Conservation (phyloP, 2,329 filamentous ascomycete species). For the Elsinoe necatrix region DNA sequence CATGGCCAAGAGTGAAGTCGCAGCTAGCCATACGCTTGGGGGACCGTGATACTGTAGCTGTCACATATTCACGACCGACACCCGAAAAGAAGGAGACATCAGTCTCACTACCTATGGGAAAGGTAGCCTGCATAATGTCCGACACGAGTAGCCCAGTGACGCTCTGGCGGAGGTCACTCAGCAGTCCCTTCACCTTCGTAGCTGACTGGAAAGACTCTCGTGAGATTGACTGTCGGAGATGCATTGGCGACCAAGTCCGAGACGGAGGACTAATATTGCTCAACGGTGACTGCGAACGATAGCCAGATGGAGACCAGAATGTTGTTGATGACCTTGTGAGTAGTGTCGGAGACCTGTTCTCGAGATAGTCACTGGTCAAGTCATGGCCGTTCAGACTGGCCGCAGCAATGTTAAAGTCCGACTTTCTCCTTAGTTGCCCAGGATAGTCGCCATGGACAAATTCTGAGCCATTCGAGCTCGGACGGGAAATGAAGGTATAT, state of each 20-base stretch:
- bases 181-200: constrained; percentile 42
- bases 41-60: neutral
- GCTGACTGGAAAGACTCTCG: constrained; percentile 13
- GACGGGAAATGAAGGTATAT: constrained; percentile 3
- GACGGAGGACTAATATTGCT: constrained; percentile 47
- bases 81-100: constrained; percentile 72
- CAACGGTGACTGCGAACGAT: constrained; percentile 55
- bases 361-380: constrained; percentile 58
- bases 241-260: constrained; percentile 16
- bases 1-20: neutral
- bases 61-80: constrained; percentile 38
- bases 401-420: constrained; percentile 41
- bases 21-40: neutral
- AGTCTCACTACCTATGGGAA: constrained; percentile 84
- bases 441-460: constrained; percentile 10
- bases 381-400: constrained; percentile 48
- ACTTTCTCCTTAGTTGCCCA: neutral
- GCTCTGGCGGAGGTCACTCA: constrained; percentile 67
- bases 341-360: constrained; percentile 57
- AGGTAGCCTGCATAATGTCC: constrained; percentile 78
- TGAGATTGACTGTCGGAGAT: constrained; percentile 14
- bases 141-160: constrained; percentile 79
- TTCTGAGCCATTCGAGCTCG: constrained; percentile 14
- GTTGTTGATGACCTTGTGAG: constrained; percentile 69
- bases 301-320: constrained; percentile 84